Percentiles rank a stretch among this genome's conserved stretches.
Evolutionary conservation across 148 eudicot genomes (phyloP).

Genomic region (Rhododendron ferrugineum): DNA sequence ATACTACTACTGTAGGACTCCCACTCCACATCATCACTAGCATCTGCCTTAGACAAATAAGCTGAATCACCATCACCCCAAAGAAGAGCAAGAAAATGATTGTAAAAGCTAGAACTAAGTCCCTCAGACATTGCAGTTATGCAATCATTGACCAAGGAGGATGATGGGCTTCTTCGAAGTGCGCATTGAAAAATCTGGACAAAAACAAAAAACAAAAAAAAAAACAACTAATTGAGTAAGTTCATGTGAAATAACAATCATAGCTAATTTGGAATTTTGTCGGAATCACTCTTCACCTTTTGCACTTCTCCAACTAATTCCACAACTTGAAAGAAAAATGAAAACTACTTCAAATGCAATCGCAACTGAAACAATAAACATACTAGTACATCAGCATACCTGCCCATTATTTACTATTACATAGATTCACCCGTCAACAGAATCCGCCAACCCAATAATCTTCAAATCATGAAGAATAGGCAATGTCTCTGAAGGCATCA

Average conservation of each 20-base stretch:
- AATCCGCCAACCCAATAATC: slow-evolving; percentile 78
- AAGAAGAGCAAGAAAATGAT: slow-evolving; percentile 58
- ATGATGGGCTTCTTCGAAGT: slow-evolving; percentile 73
- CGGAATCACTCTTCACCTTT: too few relatives aligned
- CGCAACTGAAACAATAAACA: background rate
- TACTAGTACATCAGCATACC: slow-evolving; percentile 29
- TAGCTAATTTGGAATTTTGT: too few relatives aligned
- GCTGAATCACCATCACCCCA: slow-evolving; percentile 66
- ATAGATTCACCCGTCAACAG: slow-evolving; percentile 78
- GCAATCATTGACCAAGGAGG: slow-evolving; percentile 84
- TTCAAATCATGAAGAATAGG: slow-evolving; percentile 31
- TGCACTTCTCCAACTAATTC: background rate
- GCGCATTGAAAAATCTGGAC: slow-evolving; percentile 76
- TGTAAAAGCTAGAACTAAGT: slow-evolving; percentile 53
- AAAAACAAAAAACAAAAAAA: slow-evolving; percentile 11
- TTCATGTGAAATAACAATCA: background rate
- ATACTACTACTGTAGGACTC: slow-evolving; percentile 55
- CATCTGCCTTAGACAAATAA: slow-evolving; percentile 41
- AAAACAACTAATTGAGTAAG: background rate
- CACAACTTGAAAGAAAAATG: background rate
- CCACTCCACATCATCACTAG: slow-evolving; percentile 70
- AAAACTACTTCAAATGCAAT: slow-evolving; percentile 9
- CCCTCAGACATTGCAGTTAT: slow-evolving; percentile 82
- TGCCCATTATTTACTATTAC: slow-evolving; percentile 63
- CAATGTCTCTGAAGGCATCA: slow-evolving; percentile 30